A percentile compares a stretch with the other conserved stretches of the same genome.
phyloP scores from a whole-genome alignment of 768 basidiomycete species.

The Mycena galopus region DNA sequence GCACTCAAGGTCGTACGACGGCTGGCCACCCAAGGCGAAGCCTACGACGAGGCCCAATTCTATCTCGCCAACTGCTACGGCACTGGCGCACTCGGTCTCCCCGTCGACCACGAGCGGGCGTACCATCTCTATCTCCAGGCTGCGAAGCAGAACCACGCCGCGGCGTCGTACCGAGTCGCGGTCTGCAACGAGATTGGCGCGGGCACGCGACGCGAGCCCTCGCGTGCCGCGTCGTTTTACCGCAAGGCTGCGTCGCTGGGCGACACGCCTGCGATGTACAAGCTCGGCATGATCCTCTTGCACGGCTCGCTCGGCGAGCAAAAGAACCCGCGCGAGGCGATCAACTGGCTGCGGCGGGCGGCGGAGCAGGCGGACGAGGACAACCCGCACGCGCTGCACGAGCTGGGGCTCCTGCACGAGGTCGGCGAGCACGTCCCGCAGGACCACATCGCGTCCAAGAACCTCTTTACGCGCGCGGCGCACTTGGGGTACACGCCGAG shows the following conservation, averaged over 20 bases:
- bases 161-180: conserved; percentile 95
- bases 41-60: conserved; percentile 97
- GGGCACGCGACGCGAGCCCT: conserved; percentile 90
- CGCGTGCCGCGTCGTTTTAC: conserved; percentile 94
- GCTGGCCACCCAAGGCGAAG: conserved; percentile 91
- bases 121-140: conserved; percentile 98
- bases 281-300: conserved; percentile 97
- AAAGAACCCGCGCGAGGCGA: conserved; percentile 90
- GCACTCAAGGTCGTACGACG: conserved; percentile 93
- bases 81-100: conserved; percentile 94
- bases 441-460: conserved; percentile 87
- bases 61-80: conserved; percentile 98
- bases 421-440: conserved; percentile 78
- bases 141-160: conserved; percentile 95
- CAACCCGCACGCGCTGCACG: conserved; percentile 97
- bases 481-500: conserved; percentile 94
- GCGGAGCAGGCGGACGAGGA: conserved; percentile 98
- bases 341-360: conserved; percentile 94
- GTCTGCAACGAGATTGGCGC: conserved; percentile 99
- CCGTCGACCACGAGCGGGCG: conserved; percentile 97
- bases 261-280: conserved; percentile 99
- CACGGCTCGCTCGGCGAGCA: conserved; percentile 86
- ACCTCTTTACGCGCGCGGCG: conserved; percentile 90
- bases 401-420: conserved; percentile 91
- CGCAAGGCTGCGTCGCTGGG: conserved; percentile 96